Conservation (phyloP, 2,329 filamentous ascomycete genomes). For the Cladosporium sp. region DNA sequence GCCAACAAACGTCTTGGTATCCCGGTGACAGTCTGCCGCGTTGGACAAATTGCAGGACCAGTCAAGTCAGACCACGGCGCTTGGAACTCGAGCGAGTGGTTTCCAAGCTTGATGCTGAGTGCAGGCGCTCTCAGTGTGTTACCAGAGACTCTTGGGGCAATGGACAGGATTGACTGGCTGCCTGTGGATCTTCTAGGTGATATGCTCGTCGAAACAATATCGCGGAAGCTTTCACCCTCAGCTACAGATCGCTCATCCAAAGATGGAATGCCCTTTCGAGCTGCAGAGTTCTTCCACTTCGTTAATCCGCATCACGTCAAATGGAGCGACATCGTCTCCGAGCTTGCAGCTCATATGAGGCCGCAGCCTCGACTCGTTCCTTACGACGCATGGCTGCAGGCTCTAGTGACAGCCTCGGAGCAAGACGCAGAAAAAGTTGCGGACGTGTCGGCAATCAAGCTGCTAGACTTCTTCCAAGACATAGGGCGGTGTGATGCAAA, state of each 20-base stretch:
- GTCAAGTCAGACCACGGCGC: slow-evolving; percentile 28
- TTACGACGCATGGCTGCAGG: slow-evolving; percentile 29
- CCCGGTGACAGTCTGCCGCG: slow-evolving; percentile 27
- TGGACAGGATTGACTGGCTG: slow-evolving; percentile 46
- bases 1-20: slow-evolving; percentile 8
- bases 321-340: slow-evolving; percentile 27
- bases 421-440: slow-evolving; percentile 24
- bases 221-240: too few relatives aligned
- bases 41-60: slow-evolving; percentile 33
- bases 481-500: neutral
- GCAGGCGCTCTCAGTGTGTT: slow-evolving; percentile 41
- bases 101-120: slow-evolving; percentile 45
- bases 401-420: slow-evolving; percentile 23
- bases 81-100: slow-evolving; percentile 47
- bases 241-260: too few relatives aligned
- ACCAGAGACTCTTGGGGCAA: slow-evolving; percentile 40
- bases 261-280: too few relatives aligned
- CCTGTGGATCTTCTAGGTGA: slow-evolving; percentile 45
- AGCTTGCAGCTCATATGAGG: neutral
- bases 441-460: slow-evolving; percentile 31
- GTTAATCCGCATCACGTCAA: slow-evolving; percentile 30
- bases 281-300: slow-evolving; percentile 25
- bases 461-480: slow-evolving; percentile 34
- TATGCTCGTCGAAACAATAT: slow-evolving; percentile 35
- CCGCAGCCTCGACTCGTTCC: slow-evolving; percentile 23